Conservation (phyloP, 352 stramenopile genomes). For the Globisporangium paroecandrum region DNA sequence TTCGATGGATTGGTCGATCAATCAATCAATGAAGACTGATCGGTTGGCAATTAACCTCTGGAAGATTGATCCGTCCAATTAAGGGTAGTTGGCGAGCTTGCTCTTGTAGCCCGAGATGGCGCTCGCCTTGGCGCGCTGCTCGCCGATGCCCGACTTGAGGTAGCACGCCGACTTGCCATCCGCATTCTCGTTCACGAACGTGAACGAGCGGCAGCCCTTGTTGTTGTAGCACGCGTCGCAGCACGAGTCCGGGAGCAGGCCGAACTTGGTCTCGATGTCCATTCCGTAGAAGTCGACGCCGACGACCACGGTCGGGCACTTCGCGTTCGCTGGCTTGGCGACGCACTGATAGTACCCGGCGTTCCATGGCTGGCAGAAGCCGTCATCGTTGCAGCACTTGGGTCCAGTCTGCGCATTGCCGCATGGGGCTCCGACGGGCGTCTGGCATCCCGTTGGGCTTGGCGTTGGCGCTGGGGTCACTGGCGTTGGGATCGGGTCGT, state of each 20-base stretch:
- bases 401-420: slow-evolving; percentile 29
- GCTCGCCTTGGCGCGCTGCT: slow-evolving; percentile 22
- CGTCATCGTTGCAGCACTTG: slow-evolving; percentile 36
- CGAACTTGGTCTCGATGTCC: slow-evolving; percentile 41
- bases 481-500: slow-evolving; percentile 4
- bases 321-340: slow-evolving; percentile 22
- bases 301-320: slow-evolving; percentile 35
- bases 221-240: slow-evolving; percentile 43
- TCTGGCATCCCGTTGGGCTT: slow-evolving; percentile 21
- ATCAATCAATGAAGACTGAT: background rate
- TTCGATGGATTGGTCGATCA: no score
- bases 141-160: slow-evolving; percentile 37
- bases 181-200: slow-evolving; percentile 57
- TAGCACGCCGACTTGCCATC: slow-evolving; percentile 55
- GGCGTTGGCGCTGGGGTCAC: background rate
- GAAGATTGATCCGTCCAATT: background rate
- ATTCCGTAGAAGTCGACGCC: slow-evolving; percentile 49
- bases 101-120: slow-evolving; percentile 45
- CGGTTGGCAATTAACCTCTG: background rate
- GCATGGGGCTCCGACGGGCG: slow-evolving; percentile 28
- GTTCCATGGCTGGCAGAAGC: slow-evolving; percentile 65
- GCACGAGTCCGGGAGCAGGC: slow-evolving; percentile 39
- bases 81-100: slow-evolving; percentile 12
- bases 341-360: slow-evolving; percentile 56
- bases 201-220: slow-evolving; percentile 39